phyloP scores from a whole-genome alignment of 345 rosid genomes.

The Linum trigynum region DNA sequence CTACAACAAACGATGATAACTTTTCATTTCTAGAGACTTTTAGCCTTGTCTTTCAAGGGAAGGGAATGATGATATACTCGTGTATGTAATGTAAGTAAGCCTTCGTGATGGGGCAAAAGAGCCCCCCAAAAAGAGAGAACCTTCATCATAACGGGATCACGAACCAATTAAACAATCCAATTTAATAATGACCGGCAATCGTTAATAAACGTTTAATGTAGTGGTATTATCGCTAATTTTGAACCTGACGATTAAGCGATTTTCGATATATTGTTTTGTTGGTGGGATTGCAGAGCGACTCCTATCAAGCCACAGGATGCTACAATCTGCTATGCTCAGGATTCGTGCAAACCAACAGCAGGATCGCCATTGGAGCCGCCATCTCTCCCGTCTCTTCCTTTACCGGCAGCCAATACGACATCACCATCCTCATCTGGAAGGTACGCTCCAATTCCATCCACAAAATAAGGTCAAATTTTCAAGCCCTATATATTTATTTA shows the following conservation, averaged over 20 bases:
- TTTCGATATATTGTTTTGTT: background rate
- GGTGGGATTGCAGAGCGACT: constrained; percentile 15
- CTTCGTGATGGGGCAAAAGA: too few species aligned
- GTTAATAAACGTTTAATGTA: too few species aligned
- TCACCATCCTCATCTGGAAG: constrained; percentile 29
- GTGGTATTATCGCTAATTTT: too few species aligned
- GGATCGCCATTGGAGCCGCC: constrained; percentile 30
- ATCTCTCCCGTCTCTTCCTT: constrained; percentile 24
- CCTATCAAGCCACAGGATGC: constrained; percentile 29
- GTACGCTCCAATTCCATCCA: background rate
- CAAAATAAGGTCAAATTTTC: background rate
- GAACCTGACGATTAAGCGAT: background rate
- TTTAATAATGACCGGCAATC: too few species aligned
- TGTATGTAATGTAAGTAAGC: too few species aligned
- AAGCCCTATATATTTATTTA: background rate
- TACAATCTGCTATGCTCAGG: constrained; percentile 30
- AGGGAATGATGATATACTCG: too few species aligned
- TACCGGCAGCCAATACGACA: constrained; percentile 19
- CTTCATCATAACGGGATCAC: too few species aligned
- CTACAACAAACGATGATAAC: too few species aligned
- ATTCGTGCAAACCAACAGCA: constrained; percentile 27
- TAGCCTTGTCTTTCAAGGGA: too few species aligned
- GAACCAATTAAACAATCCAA: too few species aligned
- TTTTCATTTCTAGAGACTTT: too few species aligned
- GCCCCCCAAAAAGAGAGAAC: too few species aligned